phyloP scores from a whole-genome alignment of 352 stramenopile genomes.

The Pythium brassicae region DNA sequence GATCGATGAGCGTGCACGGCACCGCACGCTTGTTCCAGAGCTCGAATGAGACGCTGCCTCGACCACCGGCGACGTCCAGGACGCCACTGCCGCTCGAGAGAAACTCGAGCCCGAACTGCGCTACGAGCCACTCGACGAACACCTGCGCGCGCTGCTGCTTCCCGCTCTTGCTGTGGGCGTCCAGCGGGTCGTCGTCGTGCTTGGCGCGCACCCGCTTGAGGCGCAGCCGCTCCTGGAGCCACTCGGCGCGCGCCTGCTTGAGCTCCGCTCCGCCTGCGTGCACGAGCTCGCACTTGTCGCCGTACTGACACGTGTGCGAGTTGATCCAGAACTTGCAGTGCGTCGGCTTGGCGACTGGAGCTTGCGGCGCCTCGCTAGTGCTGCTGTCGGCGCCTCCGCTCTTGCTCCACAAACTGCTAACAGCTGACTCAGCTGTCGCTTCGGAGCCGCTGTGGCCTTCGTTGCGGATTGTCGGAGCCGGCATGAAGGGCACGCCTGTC shows the following conservation, averaged over 20 bases:
- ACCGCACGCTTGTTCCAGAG: slow-evolving; percentile 80
- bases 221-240: slow-evolving; percentile 56
- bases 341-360: neutral
- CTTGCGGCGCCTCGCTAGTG: no score
- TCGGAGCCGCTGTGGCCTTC: neutral
- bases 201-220: slow-evolving; percentile 54
- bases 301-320: slow-evolving; percentile 61
- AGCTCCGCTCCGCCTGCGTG: slow-evolving; percentile 44
- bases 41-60: slow-evolving; percentile 80
- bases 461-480: slow-evolving; percentile 35
- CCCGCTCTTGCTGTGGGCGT: slow-evolving; percentile 64
- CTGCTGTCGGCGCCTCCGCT: slow-evolving; percentile 3
- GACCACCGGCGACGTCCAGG: slow-evolving; percentile 77
- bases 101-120: slow-evolving; percentile 47
- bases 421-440: neutral
- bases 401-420: no score
- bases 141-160: slow-evolving; percentile 70
- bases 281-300: slow-evolving; percentile 59
- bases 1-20: slow-evolving; percentile 73
- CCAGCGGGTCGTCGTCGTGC: slow-evolving; percentile 53
- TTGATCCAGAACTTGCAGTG: slow-evolving; percentile 88
- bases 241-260: slow-evolving; percentile 47
- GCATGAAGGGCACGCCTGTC: slow-evolving; percentile 47
- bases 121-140: slow-evolving; percentile 76
- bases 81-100: slow-evolving; percentile 55